Evolutionary conservation across 768 basidiomycete species (phyloP), one percentile per base, ranked within the genome.

Genomic region (Daedaleopsis nitida): DNA sequence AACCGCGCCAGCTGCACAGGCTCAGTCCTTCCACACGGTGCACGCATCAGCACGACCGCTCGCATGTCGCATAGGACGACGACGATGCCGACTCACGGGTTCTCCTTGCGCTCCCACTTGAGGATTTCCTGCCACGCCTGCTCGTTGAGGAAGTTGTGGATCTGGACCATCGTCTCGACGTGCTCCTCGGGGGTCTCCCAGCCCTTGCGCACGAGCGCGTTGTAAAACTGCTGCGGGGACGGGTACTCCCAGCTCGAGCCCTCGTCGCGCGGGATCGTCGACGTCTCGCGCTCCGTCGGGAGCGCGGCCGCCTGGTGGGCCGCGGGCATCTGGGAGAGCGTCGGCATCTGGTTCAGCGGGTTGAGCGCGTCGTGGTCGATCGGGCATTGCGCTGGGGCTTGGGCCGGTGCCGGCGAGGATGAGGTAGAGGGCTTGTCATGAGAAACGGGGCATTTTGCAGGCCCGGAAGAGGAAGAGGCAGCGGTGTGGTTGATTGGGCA

Each of bases 71-170:
- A 34, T 12, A 48, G 23, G 64, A 53, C n/a, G n/a, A n/a, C n/a
- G n/a, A 13, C 19, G 35, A 9, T 10, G 27, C 27, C 5, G 9
- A 79, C 87, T 71, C 68, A 92, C 91, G 77, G 76, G 65, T 86
- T 75, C 58, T 76, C 75, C 68, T 86, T 79, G 71, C 83, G 84
- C 76, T 99, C 97, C 96, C 97, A 98, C 72, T 85, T 89, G 62
- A 92, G 73, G 3, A 99, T 96, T 75, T 98, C 94, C 55, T 85
- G 77, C 97, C 97, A 99, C 17, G 97, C 97, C 72, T 88, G 82
- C 77, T 99, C 97, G 69, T 99, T 98, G 74, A 99, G 73, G 67
- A 96, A 98, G 73, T 99, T 99, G 72, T 99, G 97, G 38, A 98
- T 98, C 62, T 94, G 88, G 47, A 99, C 97, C 92, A 99, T 97